Evolutionary conservation across 305 asterid genomes (phyloP), one percentile per base, ranked within the genome.

Genomic region (Petunia hybrid): DNA sequence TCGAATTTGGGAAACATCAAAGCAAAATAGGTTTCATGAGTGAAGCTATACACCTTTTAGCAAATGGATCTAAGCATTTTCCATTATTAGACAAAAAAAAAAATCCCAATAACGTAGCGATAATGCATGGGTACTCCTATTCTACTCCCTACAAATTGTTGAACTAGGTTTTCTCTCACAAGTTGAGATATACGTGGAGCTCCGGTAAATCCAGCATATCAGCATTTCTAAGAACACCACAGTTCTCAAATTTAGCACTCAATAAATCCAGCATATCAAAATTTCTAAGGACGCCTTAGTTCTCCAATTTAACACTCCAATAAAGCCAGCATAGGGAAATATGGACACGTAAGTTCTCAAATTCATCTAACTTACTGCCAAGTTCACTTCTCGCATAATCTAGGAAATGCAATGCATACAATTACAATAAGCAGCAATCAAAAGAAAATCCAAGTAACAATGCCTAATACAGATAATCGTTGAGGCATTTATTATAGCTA

Each of bases 361-460:
- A 71, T 48, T 71, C 42, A 48, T 35, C 61, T 48, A 48, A 71
- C 45, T 35, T 71, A 35, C 61, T 2, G 31, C 62, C 35, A 48
- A 73, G 48, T 9, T 36, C 48, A 73, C 64, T 53, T 36, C 63
- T 53, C 10, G 64, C 64, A 73, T 35, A 13, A 73, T 73, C 62
- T 13, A 73, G 14, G 14, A 73, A 55, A 73, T 73, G 63, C 13
- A 55, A 36, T 7, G 45, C 2, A 2, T 6, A 51, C 46, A 48
- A 48, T 36, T 71, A 71, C 10, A 73, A 73, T 36, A 53, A 73
- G 78, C 64, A 73, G 78, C 63, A 73, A 73, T 53, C 64, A 36
- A 73, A 73, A 53, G 78, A 38, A 73, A 51, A 73, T 51, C 43
- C 63, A 73, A 73, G 78, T 14, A 73, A 73, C 38, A 51, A 73